phyloP scores from a whole-genome alignment of 441 rosid genomes.

The Adansonia rubrostipa region DNA sequence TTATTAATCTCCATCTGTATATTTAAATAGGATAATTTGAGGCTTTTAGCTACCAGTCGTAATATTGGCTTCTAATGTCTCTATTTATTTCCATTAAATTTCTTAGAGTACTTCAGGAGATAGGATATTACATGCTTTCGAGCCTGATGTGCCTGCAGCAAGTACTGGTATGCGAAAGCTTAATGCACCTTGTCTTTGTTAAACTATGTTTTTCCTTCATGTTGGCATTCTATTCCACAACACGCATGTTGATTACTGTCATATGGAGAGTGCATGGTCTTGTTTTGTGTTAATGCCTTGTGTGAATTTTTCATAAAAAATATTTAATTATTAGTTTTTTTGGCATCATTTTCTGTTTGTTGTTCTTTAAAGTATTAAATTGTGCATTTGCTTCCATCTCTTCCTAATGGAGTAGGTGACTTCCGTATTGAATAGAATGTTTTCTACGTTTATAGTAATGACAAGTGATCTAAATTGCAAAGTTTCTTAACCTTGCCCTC shows the following conservation, averaged over 20 bases:
- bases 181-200: conserved; percentile 10
- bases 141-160: conserved; percentile 50
- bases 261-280: conserved; percentile 19
- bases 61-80: conserved; percentile 16
- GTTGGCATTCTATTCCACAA: background rate
- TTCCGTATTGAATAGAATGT: background rate
- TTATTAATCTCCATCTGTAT: background rate
- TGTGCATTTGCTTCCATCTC: background rate
- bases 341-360: background rate
- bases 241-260: conserved; percentile 10
- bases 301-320: background rate
- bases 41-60: background rate
- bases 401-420: background rate
- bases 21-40: background rate
- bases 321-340: background rate
- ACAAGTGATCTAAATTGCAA: background rate
- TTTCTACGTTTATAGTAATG: background rate
- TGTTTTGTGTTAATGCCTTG: conserved; percentile 4
- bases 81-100: conserved; percentile 22
- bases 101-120: conserved; percentile 40
- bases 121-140: conserved; percentile 59
- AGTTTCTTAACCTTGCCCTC: background rate
- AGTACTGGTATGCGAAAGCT: conserved; percentile 55
- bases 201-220: conserved; percentile 14
- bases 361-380: conserved; percentile 9